These are phyloP conservation scores for Hippophae gyantsensis DNA, from an alignment of 306 rosid species.

Conservation along the genomic window DNA sequence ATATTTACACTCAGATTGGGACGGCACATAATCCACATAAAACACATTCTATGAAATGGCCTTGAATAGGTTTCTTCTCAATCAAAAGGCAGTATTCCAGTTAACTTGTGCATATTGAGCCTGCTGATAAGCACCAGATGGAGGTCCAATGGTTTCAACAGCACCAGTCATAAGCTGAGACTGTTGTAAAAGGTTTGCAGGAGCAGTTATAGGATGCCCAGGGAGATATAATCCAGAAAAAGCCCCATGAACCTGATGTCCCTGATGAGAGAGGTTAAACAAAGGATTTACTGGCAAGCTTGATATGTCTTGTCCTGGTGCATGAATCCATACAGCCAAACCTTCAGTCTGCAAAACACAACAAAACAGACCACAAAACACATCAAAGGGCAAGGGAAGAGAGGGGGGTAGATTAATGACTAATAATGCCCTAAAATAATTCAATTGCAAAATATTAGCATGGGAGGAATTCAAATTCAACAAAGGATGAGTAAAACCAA, in stretches of 20 bases:
- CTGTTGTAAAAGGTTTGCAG: constrained; percentile 61
- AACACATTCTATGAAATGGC: constrained; percentile 16
- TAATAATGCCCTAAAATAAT: too few relatives aligned
- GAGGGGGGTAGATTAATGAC: not conserved
- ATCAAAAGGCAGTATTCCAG: constrained; percentile 55
- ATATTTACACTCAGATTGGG: constrained; percentile 66
- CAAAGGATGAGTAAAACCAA: constrained; percentile 27
- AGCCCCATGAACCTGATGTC: constrained; percentile 54
- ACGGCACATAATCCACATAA: constrained; percentile 28
- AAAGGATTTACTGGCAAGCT: constrained; percentile 51
- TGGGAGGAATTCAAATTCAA: not conserved
- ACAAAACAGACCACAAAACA: not conserved
- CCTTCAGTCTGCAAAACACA: constrained; percentile 50
- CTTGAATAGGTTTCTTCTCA: constrained; percentile 16
- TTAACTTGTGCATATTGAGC: constrained; percentile 47
- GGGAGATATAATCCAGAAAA: constrained; percentile 51
- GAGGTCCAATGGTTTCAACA: constrained; percentile 43
- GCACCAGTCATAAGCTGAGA: constrained; percentile 62
- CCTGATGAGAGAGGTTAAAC: constrained; percentile 54
- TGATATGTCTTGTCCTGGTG: constrained; percentile 69
- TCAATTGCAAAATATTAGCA: not conserved
- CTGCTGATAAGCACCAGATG: constrained; percentile 62
- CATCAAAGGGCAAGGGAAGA: not conserved
- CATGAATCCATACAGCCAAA: constrained; percentile 57
- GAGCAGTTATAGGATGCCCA: constrained; percentile 45